Evolutionary conservation across 768 basidiomycete genomes (phyloP).

Genomic region (Steccherinum ochraceum): DNA sequence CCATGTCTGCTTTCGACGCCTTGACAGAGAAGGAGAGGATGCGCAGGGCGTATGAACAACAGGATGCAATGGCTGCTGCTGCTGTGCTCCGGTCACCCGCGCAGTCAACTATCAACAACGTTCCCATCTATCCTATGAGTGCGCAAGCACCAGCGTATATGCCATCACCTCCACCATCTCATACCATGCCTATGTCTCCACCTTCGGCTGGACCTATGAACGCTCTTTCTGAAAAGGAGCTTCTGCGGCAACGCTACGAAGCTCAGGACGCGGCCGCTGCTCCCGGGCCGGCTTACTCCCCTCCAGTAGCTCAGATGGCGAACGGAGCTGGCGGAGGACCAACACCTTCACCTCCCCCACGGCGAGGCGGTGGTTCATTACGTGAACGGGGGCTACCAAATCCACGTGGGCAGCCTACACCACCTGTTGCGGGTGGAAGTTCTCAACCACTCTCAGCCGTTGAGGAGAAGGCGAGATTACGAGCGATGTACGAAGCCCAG

Average conservation of each 20-base stretch:
- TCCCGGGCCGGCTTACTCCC: conserved; percentile 8
- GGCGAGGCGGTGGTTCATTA: conserved; percentile 2
- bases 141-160: conserved; percentile 16
- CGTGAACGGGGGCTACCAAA: conserved; percentile 12
- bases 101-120: not conserved
- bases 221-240: conserved; percentile 10
- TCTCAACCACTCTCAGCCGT: conserved; percentile 51
- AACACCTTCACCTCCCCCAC: conserved; percentile 19
- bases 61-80: conserved; percentile 48
- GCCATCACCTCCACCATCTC: conserved; percentile 6
- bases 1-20: conserved; percentile 27
- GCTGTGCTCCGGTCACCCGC: conserved; percentile 15
- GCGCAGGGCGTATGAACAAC: conserved; percentile 56
- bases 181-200: not conserved
- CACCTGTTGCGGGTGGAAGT: conserved; percentile 21
- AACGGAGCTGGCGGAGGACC: not conserved
- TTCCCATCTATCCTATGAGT: conserved; percentile 9
- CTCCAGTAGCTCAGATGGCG: not conserved
- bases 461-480: conserved; percentile 72
- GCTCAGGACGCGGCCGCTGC: conserved; percentile 22
- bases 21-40: conserved; percentile 65
- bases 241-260: conserved; percentile 13
- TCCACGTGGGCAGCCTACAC: conserved; percentile 25
- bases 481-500: conserved; percentile 56
- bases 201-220: conserved; percentile 4